Percentiles rank a stretch among this genome's conserved stretches.
These are phyloP conservation scores for Yamadazyma kanchanaburiensis DNA, from an alignment of 1,139 yeast species.

Conservation along the genomic window DNA sequence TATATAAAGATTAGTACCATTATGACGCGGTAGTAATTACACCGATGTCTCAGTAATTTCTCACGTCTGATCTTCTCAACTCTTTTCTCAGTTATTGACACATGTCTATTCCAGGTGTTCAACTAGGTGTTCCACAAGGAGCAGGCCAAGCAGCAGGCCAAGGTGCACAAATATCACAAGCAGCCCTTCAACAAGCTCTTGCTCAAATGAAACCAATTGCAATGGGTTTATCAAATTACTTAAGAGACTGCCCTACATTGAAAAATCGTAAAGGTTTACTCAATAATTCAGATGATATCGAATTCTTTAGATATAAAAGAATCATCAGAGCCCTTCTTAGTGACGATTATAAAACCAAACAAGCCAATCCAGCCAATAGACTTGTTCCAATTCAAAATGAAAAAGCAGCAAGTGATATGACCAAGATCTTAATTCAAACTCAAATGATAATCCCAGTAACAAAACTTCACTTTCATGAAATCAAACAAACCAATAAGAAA, in stretches of 20 bases:
- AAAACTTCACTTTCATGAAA: conserved; percentile 70
- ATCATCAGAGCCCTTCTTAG: conserved; percentile 74
- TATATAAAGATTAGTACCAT: too few species aligned
- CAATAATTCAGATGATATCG: conserved; percentile 62
- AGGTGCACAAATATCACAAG: conserved; percentile 7
- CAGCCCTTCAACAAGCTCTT: conserved; percentile 12
- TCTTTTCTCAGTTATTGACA: too few species aligned
- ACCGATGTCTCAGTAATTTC: too few species aligned
- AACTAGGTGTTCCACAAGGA: conserved; percentile 13
- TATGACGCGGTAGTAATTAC: too few species aligned
- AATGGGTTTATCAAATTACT: conserved; percentile 63
- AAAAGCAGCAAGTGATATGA: conserved; percentile 59
- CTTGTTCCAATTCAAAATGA: conserved; percentile 55
- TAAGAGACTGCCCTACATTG: conserved; percentile 61
- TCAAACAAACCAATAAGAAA: conserved; percentile 56
- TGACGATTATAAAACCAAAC: conserved; percentile 62
- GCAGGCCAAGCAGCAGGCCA: conserved; percentile 4
- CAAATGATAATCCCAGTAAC: conserved; percentile 73
- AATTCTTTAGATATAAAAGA: conserved; percentile 85
- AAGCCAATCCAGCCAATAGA: conserved; percentile 48
- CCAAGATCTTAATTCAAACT: conserved; percentile 66
- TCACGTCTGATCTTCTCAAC: too few species aligned
- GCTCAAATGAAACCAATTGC: conserved; percentile 20
- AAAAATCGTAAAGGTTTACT: conserved; percentile 81
- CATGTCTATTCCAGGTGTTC: conserved; percentile 16